These are phyloP conservation scores for Chaetomium cochliodes DNA, from an alignment of 495 filamentous ascomycete species.

Conservation along the genomic window DNA sequence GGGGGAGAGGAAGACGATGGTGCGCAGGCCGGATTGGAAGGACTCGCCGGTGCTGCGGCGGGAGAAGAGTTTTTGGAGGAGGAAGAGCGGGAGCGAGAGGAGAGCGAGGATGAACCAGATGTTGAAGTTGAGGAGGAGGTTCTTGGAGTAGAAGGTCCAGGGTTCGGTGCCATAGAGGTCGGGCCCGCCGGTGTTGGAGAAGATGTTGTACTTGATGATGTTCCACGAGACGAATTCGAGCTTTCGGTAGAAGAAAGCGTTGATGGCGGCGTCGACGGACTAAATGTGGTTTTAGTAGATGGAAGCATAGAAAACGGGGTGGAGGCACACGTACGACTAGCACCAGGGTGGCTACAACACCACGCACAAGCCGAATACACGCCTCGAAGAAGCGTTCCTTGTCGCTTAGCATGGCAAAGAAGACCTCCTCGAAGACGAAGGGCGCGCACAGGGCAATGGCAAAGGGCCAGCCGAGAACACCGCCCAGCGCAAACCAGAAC, in stretches of 20 bases:
- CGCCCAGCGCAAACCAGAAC: conserved; percentile 88
- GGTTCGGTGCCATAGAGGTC: conserved; percentile 95
- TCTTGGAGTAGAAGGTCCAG: conserved; percentile 94
- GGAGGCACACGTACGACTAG: conserved; percentile 61
- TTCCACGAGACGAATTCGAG: conserved; percentile 79
- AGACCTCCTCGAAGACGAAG: conserved; percentile 72
- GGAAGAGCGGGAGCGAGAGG: conserved; percentile 61
- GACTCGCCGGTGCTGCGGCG: conserved; percentile 37
- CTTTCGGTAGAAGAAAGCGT: conserved; percentile 80
- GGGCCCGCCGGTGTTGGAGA: conserved; percentile 76
- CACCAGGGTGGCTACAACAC: conserved; percentile 61
- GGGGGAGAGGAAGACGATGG: conserved; percentile 71
- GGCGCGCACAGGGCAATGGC: conserved; percentile 78
- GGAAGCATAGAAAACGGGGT: conserved; percentile 29
- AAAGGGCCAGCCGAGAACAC: conserved; percentile 94
- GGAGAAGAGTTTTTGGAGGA: conserved; percentile 49
- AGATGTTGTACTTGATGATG: conserved; percentile 93
- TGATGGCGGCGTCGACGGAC: conserved; percentile 60
- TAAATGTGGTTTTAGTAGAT: conserved; percentile 25
- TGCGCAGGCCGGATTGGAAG: conserved; percentile 58
- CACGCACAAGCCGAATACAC: conserved; percentile 60
- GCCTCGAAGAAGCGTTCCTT: conserved; percentile 57
- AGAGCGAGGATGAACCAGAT: conserved; percentile 85
- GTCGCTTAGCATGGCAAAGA: conserved; percentile 59
- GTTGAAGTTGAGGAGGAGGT: conserved; percentile 93